Conservation (phyloP, 768 basidiomycete species). For the Leccinum longicurvipes region DNA sequence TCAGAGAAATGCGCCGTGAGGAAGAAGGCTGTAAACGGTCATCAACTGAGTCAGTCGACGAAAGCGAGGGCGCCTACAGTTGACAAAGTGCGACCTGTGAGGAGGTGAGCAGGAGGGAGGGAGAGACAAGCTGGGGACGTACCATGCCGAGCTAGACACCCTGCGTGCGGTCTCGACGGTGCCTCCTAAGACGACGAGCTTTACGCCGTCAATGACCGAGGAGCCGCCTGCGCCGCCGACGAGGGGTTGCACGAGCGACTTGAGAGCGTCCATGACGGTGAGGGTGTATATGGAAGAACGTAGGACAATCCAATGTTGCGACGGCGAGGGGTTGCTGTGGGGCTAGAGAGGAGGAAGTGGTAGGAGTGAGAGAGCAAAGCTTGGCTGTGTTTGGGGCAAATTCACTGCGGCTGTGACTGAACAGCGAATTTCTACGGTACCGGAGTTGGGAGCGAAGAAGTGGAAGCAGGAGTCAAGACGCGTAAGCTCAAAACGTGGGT, state of each 20-base stretch:
- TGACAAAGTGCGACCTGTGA: conserved; percentile 77
- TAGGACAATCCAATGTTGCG: conserved; percentile 38
- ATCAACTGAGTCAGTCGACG: conserved; percentile 8
- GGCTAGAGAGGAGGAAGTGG: conserved; percentile 17
- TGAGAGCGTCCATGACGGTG: conserved; percentile 69
- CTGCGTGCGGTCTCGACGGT: conserved; percentile 84
- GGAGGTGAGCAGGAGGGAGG: conserved; percentile 7
- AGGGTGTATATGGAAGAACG: conserved; percentile 20
- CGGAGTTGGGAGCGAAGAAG: conserved; percentile 4
- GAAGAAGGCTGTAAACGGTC: conserved; percentile 60
- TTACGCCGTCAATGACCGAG: conserved; percentile 84
- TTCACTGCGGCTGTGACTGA: too few relatives aligned
- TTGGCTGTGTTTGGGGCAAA: neutral
- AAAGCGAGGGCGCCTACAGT: conserved; percentile 53
- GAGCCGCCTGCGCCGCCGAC: conserved; percentile 71
- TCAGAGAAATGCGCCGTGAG: conserved; percentile 88
- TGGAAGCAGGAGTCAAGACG: conserved; percentile 36
- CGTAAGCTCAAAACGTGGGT: conserved; percentile 32
- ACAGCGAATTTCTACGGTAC: conserved; percentile 4
- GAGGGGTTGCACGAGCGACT: conserved; percentile 77
- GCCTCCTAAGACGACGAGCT: conserved; percentile 84
- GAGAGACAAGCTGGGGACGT: conserved; percentile 19
- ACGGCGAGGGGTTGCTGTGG: too few relatives aligned
- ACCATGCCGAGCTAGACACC: conserved; percentile 82
- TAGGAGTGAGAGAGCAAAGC: conserved; percentile 24